Percentiles rank a stretch among this genome's conserved stretches.
phyloP scores from a whole-genome alignment of 176 grass and related monocot species.

The Triticum urartu region DNA sequence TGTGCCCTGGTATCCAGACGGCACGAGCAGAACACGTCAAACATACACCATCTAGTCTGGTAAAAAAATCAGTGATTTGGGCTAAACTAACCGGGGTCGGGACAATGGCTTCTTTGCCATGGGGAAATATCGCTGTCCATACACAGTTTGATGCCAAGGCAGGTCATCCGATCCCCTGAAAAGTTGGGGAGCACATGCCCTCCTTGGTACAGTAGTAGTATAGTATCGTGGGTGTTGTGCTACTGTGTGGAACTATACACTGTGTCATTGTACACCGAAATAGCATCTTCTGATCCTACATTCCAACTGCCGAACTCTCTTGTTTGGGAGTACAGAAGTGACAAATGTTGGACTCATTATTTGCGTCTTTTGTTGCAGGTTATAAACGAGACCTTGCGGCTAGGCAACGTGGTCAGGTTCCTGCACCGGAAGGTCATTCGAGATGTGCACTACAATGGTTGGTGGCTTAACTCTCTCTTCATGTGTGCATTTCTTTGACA shows the following conservation, averaged over 20 bases:
- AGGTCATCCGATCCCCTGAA: background rate
- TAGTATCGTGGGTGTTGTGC: background rate
- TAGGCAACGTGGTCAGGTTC: constrained; percentile 96
- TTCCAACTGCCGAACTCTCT: background rate
- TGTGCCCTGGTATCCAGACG: constrained; percentile 2
- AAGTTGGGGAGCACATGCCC: background rate
- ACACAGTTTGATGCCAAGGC: background rate
- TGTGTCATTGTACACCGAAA: background rate
- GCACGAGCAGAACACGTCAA: constrained; percentile 12
- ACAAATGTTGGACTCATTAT: no score
- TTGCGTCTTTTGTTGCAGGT: constrained; percentile 47
- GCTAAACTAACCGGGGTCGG: background rate
- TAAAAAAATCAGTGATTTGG: background rate
- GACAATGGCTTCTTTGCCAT: background rate
- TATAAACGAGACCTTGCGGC: constrained; percentile 87
- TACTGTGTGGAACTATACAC: background rate
- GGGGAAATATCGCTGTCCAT: background rate
- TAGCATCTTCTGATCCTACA: background rate
- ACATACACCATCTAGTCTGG: background rate
- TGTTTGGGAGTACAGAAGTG: background rate
- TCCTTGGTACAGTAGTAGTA: background rate
- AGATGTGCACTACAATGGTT: constrained; percentile 95
- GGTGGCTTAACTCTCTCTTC: background rate
- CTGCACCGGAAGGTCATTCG: constrained; percentile 83
- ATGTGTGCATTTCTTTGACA: background rate